A percentile compares a stretch with the other conserved stretches of the same genome.
Evolutionary conservation across 2,329 filamentous ascomycete genomes (phyloP).

Genomic region (Fusarium sp.): DNA sequence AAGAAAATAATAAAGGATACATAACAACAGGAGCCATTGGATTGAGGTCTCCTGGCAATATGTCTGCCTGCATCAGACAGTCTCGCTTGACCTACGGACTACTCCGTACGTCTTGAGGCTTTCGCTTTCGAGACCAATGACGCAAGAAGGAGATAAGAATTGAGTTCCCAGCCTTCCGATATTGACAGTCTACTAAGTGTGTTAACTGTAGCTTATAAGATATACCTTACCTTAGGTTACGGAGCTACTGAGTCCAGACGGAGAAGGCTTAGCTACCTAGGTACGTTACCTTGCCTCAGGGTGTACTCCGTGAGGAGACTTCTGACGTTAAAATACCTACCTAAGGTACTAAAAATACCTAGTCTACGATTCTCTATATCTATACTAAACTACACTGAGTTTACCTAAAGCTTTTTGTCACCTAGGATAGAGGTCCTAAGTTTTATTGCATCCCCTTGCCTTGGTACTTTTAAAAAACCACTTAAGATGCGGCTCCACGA

Average conservation of each 20-base stretch:
- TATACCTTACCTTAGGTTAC: neutral
- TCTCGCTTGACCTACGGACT: neutral
- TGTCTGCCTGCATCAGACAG: neutral
- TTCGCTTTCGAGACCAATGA: neutral
- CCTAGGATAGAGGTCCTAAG: too few relatives aligned
- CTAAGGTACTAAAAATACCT: too few relatives aligned
- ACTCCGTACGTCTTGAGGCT: neutral
- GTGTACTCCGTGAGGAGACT: too few relatives aligned
- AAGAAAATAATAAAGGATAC: neutral
- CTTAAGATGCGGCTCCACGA: neutral
- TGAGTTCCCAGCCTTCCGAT: slow-evolving; percentile 12
- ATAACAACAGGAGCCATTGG: neutral
- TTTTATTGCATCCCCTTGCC: too few relatives aligned
- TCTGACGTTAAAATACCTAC: too few relatives aligned
- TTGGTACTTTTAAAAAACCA: neutral
- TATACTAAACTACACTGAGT: too few relatives aligned
- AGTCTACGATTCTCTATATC: too few relatives aligned
- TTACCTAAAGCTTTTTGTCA: too few relatives aligned
- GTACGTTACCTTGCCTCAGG: neutral
- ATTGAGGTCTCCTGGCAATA: neutral
- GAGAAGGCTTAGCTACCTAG: neutral
- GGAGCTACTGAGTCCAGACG: neutral
- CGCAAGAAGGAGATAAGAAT: neutral
- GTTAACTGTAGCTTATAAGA: neutral
- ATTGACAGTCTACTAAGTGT: neutral